Evolutionary conservation across 2,329 filamentous ascomycete species (phyloP).

Genomic region (Ilyonectria mors-panacis): DNA sequence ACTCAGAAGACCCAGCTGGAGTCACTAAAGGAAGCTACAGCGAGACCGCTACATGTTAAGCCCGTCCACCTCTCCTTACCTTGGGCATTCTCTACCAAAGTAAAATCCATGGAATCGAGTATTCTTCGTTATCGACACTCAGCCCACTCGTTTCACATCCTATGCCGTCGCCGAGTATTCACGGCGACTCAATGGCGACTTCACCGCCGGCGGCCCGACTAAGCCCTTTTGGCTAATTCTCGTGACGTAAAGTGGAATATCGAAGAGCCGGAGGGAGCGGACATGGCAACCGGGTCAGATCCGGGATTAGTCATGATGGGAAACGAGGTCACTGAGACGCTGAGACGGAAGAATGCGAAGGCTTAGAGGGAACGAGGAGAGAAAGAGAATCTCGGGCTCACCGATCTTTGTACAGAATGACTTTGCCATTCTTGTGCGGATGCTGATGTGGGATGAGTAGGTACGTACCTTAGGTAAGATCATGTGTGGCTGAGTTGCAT

Average conservation of each 20-base stretch:
- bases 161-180: conserved; percentile 15
- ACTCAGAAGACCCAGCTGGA: neutral
- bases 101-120: no score
- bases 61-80: neutral
- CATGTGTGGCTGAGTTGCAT: conserved; percentile 9
- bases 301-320: conserved; percentile 4
- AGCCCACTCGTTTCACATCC: neutral
- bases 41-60: neutral
- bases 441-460: neutral
- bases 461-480: conserved; percentile 4
- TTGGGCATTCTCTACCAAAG: neutral
- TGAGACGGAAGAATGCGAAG: neutral
- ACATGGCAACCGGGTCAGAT: conserved; percentile 16
- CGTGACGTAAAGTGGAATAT: conserved; percentile 20
- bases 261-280: conserved; percentile 14
- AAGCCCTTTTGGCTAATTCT: conserved; percentile 8
- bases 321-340: no score
- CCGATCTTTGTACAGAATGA: neutral
- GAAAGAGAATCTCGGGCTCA: neutral
- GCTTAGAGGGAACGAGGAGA: neutral
- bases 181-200: neutral
- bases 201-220: conserved; percentile 28
- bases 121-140: no score
- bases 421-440: neutral
- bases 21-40: neutral